phyloP scores from a whole-genome alignment of 129 eudicot genomes.

The Daucus carota region DH1_v3.0 NC_030387.2:19419501-19420000 shows the following conservation, averaged over 20 bases:
- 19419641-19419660: background rate
- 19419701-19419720: background rate
- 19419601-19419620: background rate
- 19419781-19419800: slow-evolving; percentile 30
- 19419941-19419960: background rate
- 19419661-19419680: background rate
- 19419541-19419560: background rate
- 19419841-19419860: slow-evolving; percentile 26
- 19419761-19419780: background rate
- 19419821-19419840: slow-evolving; percentile 38
- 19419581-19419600: background rate
- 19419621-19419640: background rate
- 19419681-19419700: background rate
- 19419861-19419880: slow-evolving; percentile 41
- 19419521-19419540: background rate
- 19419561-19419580: background rate
- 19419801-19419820: slow-evolving; percentile 29
- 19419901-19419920: slow-evolving; percentile 64
- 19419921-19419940: background rate
- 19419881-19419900: slow-evolving; percentile 66
- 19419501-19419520: background rate
- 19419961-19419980: background rate
- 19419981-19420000: background rate
- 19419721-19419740: background rate
- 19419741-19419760: background rate